A percentile compares a stretch with the other conserved stretches of the same genome.
phyloP scores from a whole-genome alignment of 257 asterid species.

The Solanum bulbocastanum region DNA sequence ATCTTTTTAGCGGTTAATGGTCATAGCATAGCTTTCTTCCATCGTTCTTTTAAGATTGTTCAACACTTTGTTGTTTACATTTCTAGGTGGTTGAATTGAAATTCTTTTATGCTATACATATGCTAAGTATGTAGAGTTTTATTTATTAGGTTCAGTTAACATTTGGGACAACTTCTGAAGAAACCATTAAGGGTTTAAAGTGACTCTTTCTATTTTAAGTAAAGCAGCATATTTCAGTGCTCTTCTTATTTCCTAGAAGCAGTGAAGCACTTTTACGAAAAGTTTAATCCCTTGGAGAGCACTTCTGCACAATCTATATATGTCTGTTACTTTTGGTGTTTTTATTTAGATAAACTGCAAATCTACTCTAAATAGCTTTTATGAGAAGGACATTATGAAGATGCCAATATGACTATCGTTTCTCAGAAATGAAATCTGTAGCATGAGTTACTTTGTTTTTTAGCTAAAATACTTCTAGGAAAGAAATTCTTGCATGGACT shows the following conservation, averaged over 20 bases:
- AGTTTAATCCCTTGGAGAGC: background rate
- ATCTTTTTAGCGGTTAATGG: background rate
- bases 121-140: background rate
- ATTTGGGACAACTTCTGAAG: background rate
- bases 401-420: background rate
- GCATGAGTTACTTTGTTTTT: background rate
- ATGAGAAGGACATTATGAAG: background rate
- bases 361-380: background rate
- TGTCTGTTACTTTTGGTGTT: background rate
- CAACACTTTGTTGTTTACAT: background rate
- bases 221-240: background rate
- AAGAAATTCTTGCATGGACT: background rate
- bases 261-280: background rate
- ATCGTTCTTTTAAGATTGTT: background rate
- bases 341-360: background rate
- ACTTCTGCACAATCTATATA: background rate
- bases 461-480: background rate
- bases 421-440: background rate
- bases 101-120: background rate
- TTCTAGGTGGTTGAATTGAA: background rate
- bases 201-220: background rate
- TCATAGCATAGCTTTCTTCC: background rate
- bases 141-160: background rate
- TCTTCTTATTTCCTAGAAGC: background rate
- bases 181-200: background rate